These are phyloP conservation scores for Phytophthora rubi DNA, from an alignment of 352 stramenopile species.

Conservation along the genomic window DNA sequence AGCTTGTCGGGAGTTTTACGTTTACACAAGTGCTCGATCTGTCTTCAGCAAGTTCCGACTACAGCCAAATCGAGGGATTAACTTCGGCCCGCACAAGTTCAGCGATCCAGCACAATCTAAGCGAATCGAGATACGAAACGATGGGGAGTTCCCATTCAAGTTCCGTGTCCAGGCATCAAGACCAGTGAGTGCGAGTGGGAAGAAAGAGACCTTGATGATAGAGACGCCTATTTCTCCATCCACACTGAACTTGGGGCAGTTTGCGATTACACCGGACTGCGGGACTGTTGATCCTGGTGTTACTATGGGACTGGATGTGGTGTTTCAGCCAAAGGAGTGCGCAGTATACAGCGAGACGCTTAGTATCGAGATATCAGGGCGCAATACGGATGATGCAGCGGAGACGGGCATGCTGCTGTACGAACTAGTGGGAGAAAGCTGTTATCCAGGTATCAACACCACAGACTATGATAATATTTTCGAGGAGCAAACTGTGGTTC, in stretches of 20 bases:
- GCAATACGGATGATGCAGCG: conserved; percentile 52
- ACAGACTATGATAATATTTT: conserved; percentile 93
- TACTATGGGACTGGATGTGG: conserved; percentile 71
- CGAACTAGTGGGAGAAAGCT: conserved; percentile 92
- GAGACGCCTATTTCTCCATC: conserved; percentile 46
- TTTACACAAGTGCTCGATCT: conserved; percentile 74
- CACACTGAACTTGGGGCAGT: conserved; percentile 74
- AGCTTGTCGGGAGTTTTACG: conserved; percentile 86
- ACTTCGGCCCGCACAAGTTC: conserved; percentile 94
- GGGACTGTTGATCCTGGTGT: conserved; percentile 88
- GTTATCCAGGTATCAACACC: conserved; percentile 92
- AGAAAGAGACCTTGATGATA: conserved; percentile 35
- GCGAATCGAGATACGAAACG: conserved; percentile 92
- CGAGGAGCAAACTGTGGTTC: conserved; percentile 94
- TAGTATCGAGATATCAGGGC: conserved; percentile 78
- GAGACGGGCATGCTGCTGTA: conserved; percentile 69
- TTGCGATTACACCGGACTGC: conserved; percentile 75
- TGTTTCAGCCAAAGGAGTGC: conserved; percentile 83
- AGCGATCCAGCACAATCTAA: conserved; percentile 80
- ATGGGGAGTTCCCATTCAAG: conserved; percentile 93
- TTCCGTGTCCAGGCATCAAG: conserved; percentile 60
- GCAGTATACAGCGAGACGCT: conserved; percentile 77
- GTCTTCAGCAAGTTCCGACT: conserved; percentile 90
- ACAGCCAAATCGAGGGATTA: conserved; percentile 90
- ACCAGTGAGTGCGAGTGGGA: conserved; percentile 6